These are phyloP conservation scores for Agroathelia rolfsii DNA, from an alignment of 1,284 basidiomycete genomes.

Conservation along the genomic window DNA sequence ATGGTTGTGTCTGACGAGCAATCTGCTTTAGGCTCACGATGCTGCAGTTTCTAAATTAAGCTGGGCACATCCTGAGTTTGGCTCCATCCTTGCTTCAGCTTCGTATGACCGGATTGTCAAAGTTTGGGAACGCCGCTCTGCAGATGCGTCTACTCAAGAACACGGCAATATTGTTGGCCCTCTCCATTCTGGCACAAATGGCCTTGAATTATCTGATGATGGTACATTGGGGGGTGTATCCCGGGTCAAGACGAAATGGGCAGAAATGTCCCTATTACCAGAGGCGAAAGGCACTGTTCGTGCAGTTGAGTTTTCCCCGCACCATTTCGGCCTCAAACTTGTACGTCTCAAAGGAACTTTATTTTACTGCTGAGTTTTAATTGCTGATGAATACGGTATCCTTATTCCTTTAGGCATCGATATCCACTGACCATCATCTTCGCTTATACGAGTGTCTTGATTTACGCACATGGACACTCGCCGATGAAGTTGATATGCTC, in stretches of 20 bases:
- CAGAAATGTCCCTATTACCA: constrained; percentile 63
- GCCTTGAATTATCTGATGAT: constrained; percentile 26
- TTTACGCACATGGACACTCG: constrained; percentile 70
- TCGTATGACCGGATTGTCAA: constrained; percentile 86
- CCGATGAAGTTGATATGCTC: constrained; percentile 71
- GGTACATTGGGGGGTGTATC: constrained; percentile 18
- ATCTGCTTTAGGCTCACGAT: constrained; percentile 66
- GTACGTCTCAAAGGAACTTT: constrained; percentile 33
- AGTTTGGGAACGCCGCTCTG: constrained; percentile 72
- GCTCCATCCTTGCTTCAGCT: constrained; percentile 72
- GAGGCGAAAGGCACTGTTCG: constrained; percentile 82
- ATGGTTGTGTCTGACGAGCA: constrained; percentile 4
- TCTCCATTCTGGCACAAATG: constrained; percentile 15
- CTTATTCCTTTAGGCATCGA: constrained; percentile 50
- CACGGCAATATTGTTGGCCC: constrained; percentile 21
- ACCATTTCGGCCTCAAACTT: constrained; percentile 78
- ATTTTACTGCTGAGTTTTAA: neutral
- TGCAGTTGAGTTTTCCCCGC: constrained; percentile 77
- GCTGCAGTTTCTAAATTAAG: constrained; percentile 74
- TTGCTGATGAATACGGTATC: constrained; percentile 1
- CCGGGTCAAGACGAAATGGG: constrained; percentile 44
- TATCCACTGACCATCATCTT: constrained; percentile 79
- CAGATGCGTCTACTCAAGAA: constrained; percentile 22
- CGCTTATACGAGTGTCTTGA: constrained; percentile 88
- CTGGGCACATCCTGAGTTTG: constrained; percentile 88